Evolutionary conservation across 2,329 filamentous ascomycete species (phyloP).

Genomic region (Dactylellina drechsleri): DNA sequence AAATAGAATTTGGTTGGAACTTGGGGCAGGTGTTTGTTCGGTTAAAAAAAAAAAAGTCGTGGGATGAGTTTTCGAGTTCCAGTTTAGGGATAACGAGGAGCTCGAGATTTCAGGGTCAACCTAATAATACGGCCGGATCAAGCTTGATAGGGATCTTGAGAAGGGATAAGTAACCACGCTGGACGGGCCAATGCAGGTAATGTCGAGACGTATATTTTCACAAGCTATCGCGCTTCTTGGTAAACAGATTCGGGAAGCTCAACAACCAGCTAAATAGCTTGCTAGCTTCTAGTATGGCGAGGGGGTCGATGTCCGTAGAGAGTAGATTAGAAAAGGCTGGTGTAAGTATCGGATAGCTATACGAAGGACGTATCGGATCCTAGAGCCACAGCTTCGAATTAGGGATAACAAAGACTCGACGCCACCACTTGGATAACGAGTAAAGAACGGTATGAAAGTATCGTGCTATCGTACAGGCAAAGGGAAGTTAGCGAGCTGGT

Average conservation of each 20-base stretch:
- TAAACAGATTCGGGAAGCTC: slow-evolving; percentile 20
- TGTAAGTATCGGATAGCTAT: too few relatives aligned
- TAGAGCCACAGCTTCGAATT: neutral
- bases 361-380: too few relatives aligned
- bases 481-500: slow-evolving; percentile 2
- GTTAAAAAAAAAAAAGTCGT: slow-evolving; percentile 53
- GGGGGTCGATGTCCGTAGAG: too few relatives aligned
- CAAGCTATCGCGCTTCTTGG: slow-evolving; percentile 18
- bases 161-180: slow-evolving; percentile 1
- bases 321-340: too few relatives aligned
- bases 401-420: slow-evolving; percentile 9
- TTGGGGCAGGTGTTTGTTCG: slow-evolving; percentile 44
- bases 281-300: too few relatives aligned
- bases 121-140: slow-evolving; percentile 11
- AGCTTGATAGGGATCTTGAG: neutral
- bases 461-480: slow-evolving; percentile 22
- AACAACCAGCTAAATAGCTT: neutral
- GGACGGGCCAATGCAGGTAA: neutral
- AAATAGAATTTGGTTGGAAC: slow-evolving; percentile 24
- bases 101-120: slow-evolving; percentile 43
- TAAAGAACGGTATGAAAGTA: slow-evolving; percentile 38
- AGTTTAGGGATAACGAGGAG: slow-evolving; percentile 54
- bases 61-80: slow-evolving; percentile 54
- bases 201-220: slow-evolving; percentile 4
- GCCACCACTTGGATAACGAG: slow-evolving; percentile 38